A percentile compares a stretch with the other conserved stretches of the same genome.
Conservation (phyloP, 2,329 filamentous ascomycete species). For the Basipetospora sp. region DNA sequence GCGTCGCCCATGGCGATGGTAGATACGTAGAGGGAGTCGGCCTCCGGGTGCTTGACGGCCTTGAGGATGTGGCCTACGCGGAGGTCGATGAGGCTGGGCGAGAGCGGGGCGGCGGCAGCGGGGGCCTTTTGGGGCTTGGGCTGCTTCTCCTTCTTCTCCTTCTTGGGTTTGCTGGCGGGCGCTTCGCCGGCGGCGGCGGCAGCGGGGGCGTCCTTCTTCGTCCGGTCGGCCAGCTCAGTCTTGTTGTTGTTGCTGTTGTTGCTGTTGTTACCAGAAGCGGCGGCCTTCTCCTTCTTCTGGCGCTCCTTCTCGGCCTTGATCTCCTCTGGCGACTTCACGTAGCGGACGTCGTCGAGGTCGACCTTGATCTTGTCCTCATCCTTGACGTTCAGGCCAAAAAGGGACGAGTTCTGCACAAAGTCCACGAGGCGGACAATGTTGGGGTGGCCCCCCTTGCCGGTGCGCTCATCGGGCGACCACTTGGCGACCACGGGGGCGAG, state of each 20-base stretch:
- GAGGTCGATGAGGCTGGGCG: constrained; percentile 79
- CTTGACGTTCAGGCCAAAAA: constrained; percentile 55
- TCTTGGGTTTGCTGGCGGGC: constrained; percentile 41
- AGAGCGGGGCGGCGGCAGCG: constrained; percentile 58
- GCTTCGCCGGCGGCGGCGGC: constrained; percentile 31
- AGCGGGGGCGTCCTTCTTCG: constrained; percentile 43
- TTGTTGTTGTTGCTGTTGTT: constrained; percentile 33
- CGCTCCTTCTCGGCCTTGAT: constrained; percentile 92
- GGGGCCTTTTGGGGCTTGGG: constrained; percentile 58
- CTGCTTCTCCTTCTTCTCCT: constrained; percentile 83
- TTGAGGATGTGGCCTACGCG: constrained; percentile 95
- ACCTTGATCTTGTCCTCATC: constrained; percentile 64
- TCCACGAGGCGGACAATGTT: constrained; percentile 85
- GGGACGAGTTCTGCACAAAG: constrained; percentile 80
- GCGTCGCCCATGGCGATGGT: constrained; percentile 90
- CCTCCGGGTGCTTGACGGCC: constrained; percentile 87
- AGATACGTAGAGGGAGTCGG: constrained; percentile 87
- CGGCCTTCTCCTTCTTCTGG: constrained; percentile 89
- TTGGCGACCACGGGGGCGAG: constrained; percentile 61
- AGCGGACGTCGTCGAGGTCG: constrained; percentile 65
- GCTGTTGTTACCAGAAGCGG: constrained; percentile 41
- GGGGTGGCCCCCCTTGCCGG: constrained; percentile 75
- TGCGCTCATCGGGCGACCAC: constrained; percentile 76
- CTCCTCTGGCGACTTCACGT: constrained; percentile 77
- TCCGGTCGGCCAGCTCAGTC: constrained; percentile 41